Percentiles rank a stretch among this genome's conserved stretches.
phyloP scores from a whole-genome alignment of 129 eudicot genomes.

The Logfia minima region DNA sequence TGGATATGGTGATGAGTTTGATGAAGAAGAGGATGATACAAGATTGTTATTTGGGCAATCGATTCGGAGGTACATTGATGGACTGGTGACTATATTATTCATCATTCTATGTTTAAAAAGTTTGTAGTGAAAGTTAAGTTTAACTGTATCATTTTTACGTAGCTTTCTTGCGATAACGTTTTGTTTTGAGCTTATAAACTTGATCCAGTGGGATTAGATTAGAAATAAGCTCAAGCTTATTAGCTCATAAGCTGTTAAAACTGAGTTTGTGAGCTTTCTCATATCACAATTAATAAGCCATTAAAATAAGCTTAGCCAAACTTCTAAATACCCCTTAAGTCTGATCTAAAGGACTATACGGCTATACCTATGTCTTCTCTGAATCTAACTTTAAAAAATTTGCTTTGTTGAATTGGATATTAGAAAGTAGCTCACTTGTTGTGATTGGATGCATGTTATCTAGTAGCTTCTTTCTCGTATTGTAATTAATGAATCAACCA shows the following conservation, averaged over 20 bases:
- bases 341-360: not conserved
- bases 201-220: not conserved
- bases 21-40: constrained; percentile 86
- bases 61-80: constrained; percentile 60
- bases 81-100: not conserved
- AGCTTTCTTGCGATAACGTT: too few relatives aligned
- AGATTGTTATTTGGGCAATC: constrained; percentile 65
- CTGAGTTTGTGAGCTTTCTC: not conserved
- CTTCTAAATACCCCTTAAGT: not conserved
- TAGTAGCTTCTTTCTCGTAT: not conserved
- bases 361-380: not conserved
- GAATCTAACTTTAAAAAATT: not conserved
- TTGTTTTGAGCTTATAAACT: not conserved
- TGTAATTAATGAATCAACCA: not conserved
- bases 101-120: not conserved
- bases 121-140: not conserved
- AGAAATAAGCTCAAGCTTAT: not conserved
- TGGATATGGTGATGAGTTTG: constrained; percentile 84
- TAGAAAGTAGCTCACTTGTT: not conserved
- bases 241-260: not conserved
- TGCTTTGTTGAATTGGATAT: not conserved
- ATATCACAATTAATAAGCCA: not conserved
- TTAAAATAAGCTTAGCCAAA: not conserved
- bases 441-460: not conserved
- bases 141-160: too few relatives aligned